phyloP scores from a whole-genome alignment of 495 filamentous ascomycete genomes.

The Daldinia childiae region DNA sequence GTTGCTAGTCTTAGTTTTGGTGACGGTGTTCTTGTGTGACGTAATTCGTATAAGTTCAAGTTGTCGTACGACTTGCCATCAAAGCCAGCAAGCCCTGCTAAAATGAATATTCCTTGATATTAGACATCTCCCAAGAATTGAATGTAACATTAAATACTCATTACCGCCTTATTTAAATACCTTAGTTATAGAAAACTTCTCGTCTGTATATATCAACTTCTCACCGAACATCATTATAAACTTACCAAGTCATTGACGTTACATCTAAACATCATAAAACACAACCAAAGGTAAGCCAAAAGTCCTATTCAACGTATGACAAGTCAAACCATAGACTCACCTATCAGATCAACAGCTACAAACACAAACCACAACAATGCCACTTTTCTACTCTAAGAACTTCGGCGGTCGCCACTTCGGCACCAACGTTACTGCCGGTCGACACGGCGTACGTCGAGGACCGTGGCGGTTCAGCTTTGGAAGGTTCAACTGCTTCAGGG shows the following conservation, averaged over 20 bases:
- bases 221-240: not conserved
- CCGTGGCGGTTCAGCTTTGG: conserved; percentile 48
- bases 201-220: not conserved
- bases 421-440: conserved; percentile 44
- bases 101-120: conserved; percentile 21
- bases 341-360: not conserved
- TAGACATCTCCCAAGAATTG: not conserved
- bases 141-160: no score
- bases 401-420: conserved; percentile 47
- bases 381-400: conserved; percentile 43
- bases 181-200: not conserved
- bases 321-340: not conserved
- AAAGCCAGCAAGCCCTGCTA: not conserved
- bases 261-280: not conserved
- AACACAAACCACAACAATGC: conserved; percentile 32
- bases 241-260: not conserved
- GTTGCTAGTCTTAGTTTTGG: conserved; percentile 9
- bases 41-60: conserved; percentile 13
- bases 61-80: not conserved
- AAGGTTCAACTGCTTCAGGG: conserved; percentile 48
- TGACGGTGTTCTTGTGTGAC: conserved; percentile 15
- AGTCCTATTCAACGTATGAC: not conserved
- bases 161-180: not conserved
- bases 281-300: not conserved
- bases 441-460: conserved; percentile 45